A percentile compares a stretch with the other conserved stretches of the same genome.
phyloP scores from a whole-genome alignment of 306 rosid species.

The Gastrolobium bilobum region DNA sequence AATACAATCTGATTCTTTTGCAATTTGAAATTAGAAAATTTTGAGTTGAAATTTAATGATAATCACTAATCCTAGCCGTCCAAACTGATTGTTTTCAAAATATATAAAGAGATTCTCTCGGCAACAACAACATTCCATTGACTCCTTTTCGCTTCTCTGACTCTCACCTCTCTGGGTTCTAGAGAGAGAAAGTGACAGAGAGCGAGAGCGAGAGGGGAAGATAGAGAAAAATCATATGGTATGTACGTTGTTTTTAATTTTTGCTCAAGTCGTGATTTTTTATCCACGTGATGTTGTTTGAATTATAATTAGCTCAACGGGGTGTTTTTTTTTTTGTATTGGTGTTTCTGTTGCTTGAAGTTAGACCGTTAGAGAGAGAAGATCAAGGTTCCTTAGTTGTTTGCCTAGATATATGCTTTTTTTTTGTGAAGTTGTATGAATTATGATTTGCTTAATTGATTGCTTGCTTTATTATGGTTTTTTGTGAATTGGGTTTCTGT shows the following conservation, averaged over 20 bases:
- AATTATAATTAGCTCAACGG: not conserved
- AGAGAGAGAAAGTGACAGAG: conserved; percentile 37
- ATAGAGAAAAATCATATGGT: not conserved
- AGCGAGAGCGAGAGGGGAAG: not conserved
- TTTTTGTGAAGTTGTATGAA: not conserved
- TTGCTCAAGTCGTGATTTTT: no score
- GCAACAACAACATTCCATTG: conserved; percentile 39
- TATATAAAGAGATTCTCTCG: conserved; percentile 31
- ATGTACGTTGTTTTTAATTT: not conserved
- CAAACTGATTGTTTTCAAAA: conserved; percentile 21
- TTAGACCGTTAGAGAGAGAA: no score
- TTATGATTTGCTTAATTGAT: not conserved
- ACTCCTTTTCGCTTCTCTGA: conserved; percentile 47
- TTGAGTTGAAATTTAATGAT: no score
- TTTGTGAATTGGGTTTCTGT: not conserved
- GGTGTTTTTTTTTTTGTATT: not conserved
- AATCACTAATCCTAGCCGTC: conserved; percentile 5
- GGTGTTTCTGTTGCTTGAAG: no score
- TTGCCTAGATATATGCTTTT: no score
- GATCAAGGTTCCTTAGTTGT: no score
- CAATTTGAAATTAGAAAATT: no score
- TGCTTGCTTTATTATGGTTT: not conserved
- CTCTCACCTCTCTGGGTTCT: conserved; percentile 33
- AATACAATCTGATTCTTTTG: no score
- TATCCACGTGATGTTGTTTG: not conserved